These are phyloP conservation scores for Aspergillus coremiiformis DNA, from an alignment of 495 filamentous ascomycete genomes.

Conservation along the genomic window DNA sequence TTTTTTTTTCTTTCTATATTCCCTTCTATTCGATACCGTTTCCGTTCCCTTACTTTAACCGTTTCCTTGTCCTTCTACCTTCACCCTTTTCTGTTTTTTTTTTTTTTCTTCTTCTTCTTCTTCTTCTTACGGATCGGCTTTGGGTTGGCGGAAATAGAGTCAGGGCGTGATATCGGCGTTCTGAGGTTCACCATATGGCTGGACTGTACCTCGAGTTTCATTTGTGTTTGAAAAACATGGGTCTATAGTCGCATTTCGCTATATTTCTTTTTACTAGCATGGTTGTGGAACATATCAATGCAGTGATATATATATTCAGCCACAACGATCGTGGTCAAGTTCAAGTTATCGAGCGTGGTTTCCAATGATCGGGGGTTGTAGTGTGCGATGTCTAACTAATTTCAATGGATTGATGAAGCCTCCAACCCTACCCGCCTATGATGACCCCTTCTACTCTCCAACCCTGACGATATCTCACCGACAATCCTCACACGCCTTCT, in stretches of 20 bases:
- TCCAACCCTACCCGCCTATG: too few relatives aligned
- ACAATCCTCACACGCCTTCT: slow-evolving; percentile 43
- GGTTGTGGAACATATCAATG: slow-evolving; percentile 14
- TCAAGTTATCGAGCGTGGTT: too few relatives aligned
- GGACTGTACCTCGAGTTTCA: neutral
- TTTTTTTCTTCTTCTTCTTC: too few relatives aligned
- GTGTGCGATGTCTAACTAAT: too few relatives aligned
- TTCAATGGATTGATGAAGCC: too few relatives aligned
- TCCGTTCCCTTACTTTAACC: neutral
- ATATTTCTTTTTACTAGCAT: neutral
- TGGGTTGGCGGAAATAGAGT: slow-evolving; percentile 11
- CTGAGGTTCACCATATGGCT: slow-evolving; percentile 1
- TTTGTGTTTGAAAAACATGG: slow-evolving; percentile 1
- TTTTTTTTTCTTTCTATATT: neutral
- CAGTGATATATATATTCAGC: slow-evolving; percentile 8
- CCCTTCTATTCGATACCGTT: neutral
- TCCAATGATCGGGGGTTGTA: neutral
- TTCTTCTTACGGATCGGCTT: slow-evolving; percentile 5
- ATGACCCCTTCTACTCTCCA: too few relatives aligned
- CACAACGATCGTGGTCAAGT: neutral
- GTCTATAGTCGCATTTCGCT: slow-evolving; percentile 2
- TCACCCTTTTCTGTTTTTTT: slow-evolving; percentile 1
- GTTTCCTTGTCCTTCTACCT: slow-evolving; percentile 1
- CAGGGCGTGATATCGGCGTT: slow-evolving; percentile 14
- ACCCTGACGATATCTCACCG: too few relatives aligned